Evolutionary conservation across 1,284 basidiomycete species (phyloP).

Genomic region (Apiotrichum brassicae): DNA sequence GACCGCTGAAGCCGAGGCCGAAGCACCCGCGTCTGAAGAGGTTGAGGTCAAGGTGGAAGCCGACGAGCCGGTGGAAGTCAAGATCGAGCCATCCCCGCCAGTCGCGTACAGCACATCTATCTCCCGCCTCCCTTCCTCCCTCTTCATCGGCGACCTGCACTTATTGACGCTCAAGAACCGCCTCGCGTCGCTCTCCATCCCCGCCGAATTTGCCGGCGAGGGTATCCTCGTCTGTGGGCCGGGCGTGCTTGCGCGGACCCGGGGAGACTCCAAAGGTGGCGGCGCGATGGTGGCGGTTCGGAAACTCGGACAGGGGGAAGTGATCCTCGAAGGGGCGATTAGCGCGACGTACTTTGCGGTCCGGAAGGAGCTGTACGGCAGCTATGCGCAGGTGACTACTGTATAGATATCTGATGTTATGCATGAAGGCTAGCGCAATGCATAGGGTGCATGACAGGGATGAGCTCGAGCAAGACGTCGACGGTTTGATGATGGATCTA

Average conservation of each 20-base stretch:
- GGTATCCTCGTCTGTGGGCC: conserved; percentile 86
- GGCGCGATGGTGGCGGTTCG: conserved; percentile 73
- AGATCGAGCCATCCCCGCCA: not conserved
- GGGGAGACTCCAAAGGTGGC: conserved; percentile 52
- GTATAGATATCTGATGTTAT: too few species aligned
- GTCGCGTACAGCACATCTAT: conserved; percentile 51
- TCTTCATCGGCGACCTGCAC: conserved; percentile 93
- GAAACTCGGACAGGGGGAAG: conserved; percentile 72
- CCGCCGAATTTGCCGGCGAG: conserved; percentile 87
- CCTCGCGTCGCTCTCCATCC: conserved; percentile 65
- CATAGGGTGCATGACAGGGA: too few species aligned
- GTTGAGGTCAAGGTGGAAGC: not conserved
- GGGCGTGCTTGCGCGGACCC: conserved; percentile 48
- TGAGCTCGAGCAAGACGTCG: too few species aligned
- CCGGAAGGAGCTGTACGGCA: conserved; percentile 74
- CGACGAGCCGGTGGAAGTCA: conserved; percentile 4
- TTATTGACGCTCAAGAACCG: conserved; percentile 75
- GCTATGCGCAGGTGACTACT: conserved; percentile 73
- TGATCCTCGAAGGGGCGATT: conserved; percentile 80
- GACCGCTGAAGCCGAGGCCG: not conserved
- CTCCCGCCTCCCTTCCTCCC: conserved; percentile 72
- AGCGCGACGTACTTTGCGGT: conserved; percentile 85
- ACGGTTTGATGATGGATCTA: not conserved
- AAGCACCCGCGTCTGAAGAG: not conserved
- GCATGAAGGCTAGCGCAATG: too few species aligned